Base-by-base conservation (phyloP, 75 land plant species). In the Azolla pinnata region DNA sequence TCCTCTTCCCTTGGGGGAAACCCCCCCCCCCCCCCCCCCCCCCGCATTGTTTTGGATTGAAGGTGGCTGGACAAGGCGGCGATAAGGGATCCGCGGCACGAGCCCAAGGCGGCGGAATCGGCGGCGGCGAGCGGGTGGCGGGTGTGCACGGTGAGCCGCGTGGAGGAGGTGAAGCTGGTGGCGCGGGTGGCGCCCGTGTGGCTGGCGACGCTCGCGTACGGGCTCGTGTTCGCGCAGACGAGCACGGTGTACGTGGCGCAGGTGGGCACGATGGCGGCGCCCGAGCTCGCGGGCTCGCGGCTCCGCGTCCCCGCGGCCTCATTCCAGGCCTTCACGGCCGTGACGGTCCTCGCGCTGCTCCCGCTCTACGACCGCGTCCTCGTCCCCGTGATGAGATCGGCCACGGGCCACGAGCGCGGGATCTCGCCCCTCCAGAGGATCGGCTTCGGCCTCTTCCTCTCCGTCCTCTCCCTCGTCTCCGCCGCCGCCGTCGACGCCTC, bases 401-500 rank as follows among this genome's bases (percentile, higher is more conserved):
- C 57, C 29, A 72, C 79, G 24, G 76, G 66, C 0, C 45, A 61
- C 14, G 62, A 54, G 19, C 48, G 61, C 1, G 79, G 79, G 16
- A 62, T 76, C 18, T 59, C 71, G 0, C 40, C 48, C 61, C 68
- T 84, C 23, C 87, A 84, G 51, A 69, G 88, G 27, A 84, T 90
- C 9, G 92, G 97, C 27, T 20, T 73, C 4, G 97, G 97, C 0
- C 34, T 81, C 27, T 31, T 81, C 45, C 0, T 82, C 17, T 77
- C 87, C 3, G 57, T 77, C 0, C 14, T 90, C 7, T 67, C 71
- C n/a, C 81, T 84, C 83, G 79, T 71, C 1, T 62, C 76, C 20
- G 82, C 92, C 1, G 85, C 85, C 5, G 24, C 79, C 17, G 77
- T 74, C 1, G 89, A 86, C 63, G 10, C 65, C 24, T 74, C 66